These are phyloP conservation scores for Boechera divaricarpa DNA, from an alignment of 345 rosid species.

Conservation along the genomic window DNA sequence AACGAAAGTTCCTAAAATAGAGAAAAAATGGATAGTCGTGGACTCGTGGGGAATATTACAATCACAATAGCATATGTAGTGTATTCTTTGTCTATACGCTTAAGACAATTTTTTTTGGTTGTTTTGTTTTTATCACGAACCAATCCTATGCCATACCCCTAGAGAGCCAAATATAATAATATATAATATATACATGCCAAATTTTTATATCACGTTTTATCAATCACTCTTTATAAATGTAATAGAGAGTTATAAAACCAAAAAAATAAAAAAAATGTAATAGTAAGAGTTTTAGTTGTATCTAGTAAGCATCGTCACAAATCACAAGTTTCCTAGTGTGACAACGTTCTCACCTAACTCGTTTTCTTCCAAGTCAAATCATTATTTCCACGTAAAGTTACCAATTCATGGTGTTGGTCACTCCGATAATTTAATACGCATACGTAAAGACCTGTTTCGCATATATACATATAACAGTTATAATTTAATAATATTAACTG, in stretches of 20 bases:
- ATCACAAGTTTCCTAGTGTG: conserved; percentile 23
- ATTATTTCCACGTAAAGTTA: background rate
- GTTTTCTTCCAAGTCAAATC: conserved; percentile 10
- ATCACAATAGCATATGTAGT: conserved; percentile 28
- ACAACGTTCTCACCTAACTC: conserved; percentile 27
- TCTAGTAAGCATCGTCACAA: conserved; percentile 17
- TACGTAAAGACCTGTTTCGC: background rate
- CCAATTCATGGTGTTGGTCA: conserved; percentile 4
- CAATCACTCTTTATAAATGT: too few relatives aligned
- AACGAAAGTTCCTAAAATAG: too few relatives aligned
- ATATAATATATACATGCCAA: too few relatives aligned
- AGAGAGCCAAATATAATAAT: background rate
- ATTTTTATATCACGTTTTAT: too few relatives aligned
- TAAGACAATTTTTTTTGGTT: conserved; percentile 11
- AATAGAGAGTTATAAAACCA: too few relatives aligned
- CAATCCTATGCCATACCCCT: background rate
- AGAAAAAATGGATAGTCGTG: conserved; percentile 2
- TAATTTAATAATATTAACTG: background rate
- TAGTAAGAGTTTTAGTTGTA: conserved; percentile 1
- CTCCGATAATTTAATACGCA: conserved; percentile 11
- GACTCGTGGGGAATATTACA: conserved; percentile 29
- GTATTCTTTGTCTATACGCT: conserved; percentile 40
- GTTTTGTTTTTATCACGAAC: background rate
- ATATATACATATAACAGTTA: background rate
- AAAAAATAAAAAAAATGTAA: background rate